phyloP scores from a whole-genome alignment of 2,329 filamentous ascomycete species.

The Trichocomaceae sp. region DNA sequence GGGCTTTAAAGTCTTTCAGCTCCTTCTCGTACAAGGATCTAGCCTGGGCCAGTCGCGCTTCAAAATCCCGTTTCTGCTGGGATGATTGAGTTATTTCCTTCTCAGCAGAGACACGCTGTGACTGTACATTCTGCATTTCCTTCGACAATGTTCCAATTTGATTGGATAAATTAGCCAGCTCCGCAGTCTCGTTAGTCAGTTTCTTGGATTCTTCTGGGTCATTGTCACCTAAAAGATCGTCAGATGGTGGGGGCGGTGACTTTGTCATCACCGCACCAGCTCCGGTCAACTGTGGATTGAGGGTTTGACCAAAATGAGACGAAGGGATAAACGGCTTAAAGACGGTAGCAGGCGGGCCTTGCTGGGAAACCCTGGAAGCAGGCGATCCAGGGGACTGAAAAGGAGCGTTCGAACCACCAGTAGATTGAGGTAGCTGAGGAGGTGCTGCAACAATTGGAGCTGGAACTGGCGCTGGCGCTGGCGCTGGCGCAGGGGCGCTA shows the following conservation, averaged over 20 bases:
- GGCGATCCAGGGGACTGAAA: slow-evolving; percentile 51
- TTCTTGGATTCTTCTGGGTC: slow-evolving; percentile 85
- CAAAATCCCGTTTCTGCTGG: slow-evolving; percentile 87
- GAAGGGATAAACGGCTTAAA: slow-evolving; percentile 92
- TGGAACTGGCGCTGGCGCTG: too few species aligned
- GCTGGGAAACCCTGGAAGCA: slow-evolving; percentile 32
- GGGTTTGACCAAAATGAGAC: slow-evolving; percentile 80
- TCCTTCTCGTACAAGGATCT: slow-evolving; percentile 89
- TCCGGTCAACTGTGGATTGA: slow-evolving; percentile 72
- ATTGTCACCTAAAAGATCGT: slow-evolving; percentile 85
- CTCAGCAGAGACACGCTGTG: slow-evolving; percentile 70
- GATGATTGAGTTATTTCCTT: slow-evolving; percentile 74
- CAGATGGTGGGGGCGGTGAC: slow-evolving; percentile 51
- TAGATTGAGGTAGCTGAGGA: slow-evolving; percentile 58
- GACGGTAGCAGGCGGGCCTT: slow-evolving; percentile 29
- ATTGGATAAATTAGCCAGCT: slow-evolving; percentile 92
- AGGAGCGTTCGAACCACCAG: slow-evolving; percentile 58
- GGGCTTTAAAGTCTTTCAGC: slow-evolving; percentile 71
- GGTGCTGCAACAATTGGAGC: slow-evolving; percentile 50
- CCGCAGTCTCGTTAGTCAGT: slow-evolving; percentile 79
- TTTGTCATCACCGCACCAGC: slow-evolving; percentile 38
- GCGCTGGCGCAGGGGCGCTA: slow-evolving; percentile 35
- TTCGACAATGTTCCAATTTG: slow-evolving; percentile 85
- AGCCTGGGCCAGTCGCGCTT: slow-evolving; percentile 78
- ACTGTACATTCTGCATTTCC: slow-evolving; percentile 90